Conservation (phyloP, 2,329 filamentous ascomycete genomes). For the Capronia coronata region DNA sequence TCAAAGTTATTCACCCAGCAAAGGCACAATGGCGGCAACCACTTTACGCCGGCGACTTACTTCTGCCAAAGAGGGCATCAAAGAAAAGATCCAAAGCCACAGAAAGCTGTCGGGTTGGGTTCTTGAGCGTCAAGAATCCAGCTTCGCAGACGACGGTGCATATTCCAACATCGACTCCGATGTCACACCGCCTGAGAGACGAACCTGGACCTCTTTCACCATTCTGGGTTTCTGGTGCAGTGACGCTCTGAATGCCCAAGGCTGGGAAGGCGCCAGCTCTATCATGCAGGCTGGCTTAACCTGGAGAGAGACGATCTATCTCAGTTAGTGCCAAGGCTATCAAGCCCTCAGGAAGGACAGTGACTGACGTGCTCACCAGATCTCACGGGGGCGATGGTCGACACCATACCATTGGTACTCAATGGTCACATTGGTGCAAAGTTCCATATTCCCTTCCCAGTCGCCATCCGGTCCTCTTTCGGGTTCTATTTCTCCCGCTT, state of each 20-base stretch:
- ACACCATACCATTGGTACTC: conserved; percentile 28
- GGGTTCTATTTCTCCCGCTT: conserved; percentile 54
- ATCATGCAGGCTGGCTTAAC: conserved; percentile 48
- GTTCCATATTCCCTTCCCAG: conserved; percentile 48
- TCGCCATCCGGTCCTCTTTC: conserved; percentile 50
- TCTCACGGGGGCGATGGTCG: too few species aligned
- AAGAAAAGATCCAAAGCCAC: not conserved
- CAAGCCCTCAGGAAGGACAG: too few species aligned
- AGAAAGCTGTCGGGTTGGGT: conserved; percentile 6
- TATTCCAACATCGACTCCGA: conserved; percentile 31
- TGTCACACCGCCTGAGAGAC: conserved; percentile 35
- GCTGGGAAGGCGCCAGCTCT: conserved; percentile 29
- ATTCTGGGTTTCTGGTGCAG: conserved; percentile 42
- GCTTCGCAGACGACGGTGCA: conserved; percentile 8
- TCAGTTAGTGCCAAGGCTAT: too few species aligned
- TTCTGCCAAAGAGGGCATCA: not conserved
- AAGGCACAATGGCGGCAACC: not conserved
- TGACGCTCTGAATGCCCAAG: conserved; percentile 22
- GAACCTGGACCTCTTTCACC: conserved; percentile 39
- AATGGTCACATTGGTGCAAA: conserved; percentile 51
- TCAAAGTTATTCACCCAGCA: too few species aligned
- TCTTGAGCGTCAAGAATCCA: conserved; percentile 8
- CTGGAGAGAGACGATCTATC: conserved; percentile 32
- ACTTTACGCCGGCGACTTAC: not conserved
- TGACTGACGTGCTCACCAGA: too few species aligned